Base-by-base conservation (phyloP, 1,139 yeast species). In the Pichia norvegensis region DNA sequence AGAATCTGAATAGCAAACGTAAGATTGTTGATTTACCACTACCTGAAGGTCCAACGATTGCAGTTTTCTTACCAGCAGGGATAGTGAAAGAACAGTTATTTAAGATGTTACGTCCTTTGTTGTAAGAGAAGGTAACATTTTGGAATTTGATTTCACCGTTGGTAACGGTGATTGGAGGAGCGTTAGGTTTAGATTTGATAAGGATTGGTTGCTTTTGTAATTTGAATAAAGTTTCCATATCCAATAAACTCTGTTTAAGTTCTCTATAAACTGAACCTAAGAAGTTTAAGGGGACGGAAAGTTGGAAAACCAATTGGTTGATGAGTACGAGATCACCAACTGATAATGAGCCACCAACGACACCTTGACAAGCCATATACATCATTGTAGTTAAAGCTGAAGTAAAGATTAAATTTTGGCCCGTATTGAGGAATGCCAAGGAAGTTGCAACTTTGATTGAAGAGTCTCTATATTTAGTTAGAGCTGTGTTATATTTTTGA, bases 341-440 rank as follows among this genome's bases (percentile, higher is more conserved):
- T 2, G 95, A 83, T 49, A 92, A 70, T 1, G 78, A 67, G 0
- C 97, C 97, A 4, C 76, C 67, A 13, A 88, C 80, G 14, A 92
- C 95, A 29, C 97, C 97, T 49, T 80, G 79, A 58, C 97, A 88
- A n/a, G 97, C 97, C 95, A 92, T 82, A 63, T 85, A 92, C 98
- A 92, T 94, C 95, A 94, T 92, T 2, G 83, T 88, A 1, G 98
- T 92, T 55, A 94, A 70, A 1, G 98, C 97, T 36, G 85, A 67
- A 0, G 97, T 85, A 66, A 94, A 92, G 29, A 92, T 92, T 46
- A 88, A 62, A 62, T 86, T 90, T 65, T 92, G 99, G 4, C 98
- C 98, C 0, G 95, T 75, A 57, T 92, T 92, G 53, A 92, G 72
- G 59, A 77, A 88, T 19, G 97, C 95, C 53, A 92, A 70, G 0